Conservation (phyloP, 306 rosid species). For the Neltuma alba region DNA sequence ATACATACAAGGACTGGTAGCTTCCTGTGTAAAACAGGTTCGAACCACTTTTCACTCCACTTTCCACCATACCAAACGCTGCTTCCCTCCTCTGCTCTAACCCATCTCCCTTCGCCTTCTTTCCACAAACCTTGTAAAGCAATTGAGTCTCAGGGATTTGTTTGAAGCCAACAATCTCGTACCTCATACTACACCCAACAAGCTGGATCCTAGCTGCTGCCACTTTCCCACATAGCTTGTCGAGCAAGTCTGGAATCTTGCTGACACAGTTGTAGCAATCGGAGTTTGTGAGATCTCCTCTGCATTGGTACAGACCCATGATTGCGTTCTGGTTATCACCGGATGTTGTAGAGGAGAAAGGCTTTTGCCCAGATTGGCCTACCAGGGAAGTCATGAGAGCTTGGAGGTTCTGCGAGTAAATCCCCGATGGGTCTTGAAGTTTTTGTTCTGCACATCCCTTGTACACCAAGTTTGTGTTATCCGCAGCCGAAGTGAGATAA, state of each 20-base stretch:
- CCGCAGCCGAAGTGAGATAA: slow-evolving; percentile 35
- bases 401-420: slow-evolving; percentile 60
- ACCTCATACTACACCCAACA: slow-evolving; percentile 59
- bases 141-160: slow-evolving; percentile 56
- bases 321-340: slow-evolving; percentile 53
- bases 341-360: slow-evolving; percentile 50
- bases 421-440: slow-evolving; percentile 52
- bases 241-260: slow-evolving; percentile 47
- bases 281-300: slow-evolving; percentile 67
- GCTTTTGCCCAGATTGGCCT: slow-evolving; percentile 49
- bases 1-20: slow-evolving; percentile 56
- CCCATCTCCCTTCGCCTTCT: slow-evolving; percentile 49
- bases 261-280: slow-evolving; percentile 62
- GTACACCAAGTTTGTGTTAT: slow-evolving; percentile 53
- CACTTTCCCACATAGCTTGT: slow-evolving; percentile 53
- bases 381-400: slow-evolving; percentile 56
- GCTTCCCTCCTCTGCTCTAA: slow-evolving; percentile 57
- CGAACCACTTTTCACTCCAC: slow-evolving; percentile 53
- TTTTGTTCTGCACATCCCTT: slow-evolving; percentile 70
- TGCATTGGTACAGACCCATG: slow-evolving; percentile 69
- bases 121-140: slow-evolving; percentile 62
- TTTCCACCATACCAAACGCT: slow-evolving; percentile 60
- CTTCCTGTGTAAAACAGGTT: slow-evolving; percentile 62
- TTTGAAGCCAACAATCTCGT: slow-evolving; percentile 65
- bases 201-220: slow-evolving; percentile 69